phyloP scores from a whole-genome alignment of 179 eudicot species.

The Vitellaria paradoxa region DNA sequence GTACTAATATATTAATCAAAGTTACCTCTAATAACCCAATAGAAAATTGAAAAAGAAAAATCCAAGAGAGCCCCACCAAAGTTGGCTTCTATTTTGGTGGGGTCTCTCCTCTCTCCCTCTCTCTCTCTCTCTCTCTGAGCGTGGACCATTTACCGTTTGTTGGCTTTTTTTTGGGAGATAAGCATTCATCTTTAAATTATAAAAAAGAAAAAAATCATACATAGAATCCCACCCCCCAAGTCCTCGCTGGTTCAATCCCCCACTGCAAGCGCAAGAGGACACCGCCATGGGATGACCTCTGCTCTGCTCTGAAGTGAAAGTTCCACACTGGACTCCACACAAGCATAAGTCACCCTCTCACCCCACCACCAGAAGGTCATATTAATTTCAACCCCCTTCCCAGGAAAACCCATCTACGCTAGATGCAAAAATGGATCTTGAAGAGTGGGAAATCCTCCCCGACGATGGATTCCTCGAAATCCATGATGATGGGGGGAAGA shows the following conservation, averaged over 20 bases:
- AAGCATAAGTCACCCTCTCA: conserved; percentile 17
- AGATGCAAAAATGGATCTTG: too few relatives aligned
- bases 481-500: too few relatives aligned
- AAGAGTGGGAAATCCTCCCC: too few relatives aligned
- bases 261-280: conserved; percentile 25
- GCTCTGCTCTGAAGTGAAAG: conserved; percentile 1
- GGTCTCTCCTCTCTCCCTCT: neutral
- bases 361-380: neutral
- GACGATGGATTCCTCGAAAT: too few relatives aligned
- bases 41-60: neutral
- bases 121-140: too few relatives aligned
- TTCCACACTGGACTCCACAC: conserved; percentile 25
- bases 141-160: conserved; percentile 19
- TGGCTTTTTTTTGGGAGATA: conserved; percentile 4
- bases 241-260: neutral
- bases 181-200: neutral
- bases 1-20: neutral
- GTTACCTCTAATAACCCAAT: neutral
- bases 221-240: neutral
- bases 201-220: neutral
- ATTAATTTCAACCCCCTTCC: too few relatives aligned
- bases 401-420: too few relatives aligned
- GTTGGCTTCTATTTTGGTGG: conserved; percentile 6
- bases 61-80: neutral
- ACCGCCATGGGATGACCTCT: conserved; percentile 7